phyloP scores from a whole-genome alignment of 768 basidiomycete species.

The Boletus speciosus region DNA sequence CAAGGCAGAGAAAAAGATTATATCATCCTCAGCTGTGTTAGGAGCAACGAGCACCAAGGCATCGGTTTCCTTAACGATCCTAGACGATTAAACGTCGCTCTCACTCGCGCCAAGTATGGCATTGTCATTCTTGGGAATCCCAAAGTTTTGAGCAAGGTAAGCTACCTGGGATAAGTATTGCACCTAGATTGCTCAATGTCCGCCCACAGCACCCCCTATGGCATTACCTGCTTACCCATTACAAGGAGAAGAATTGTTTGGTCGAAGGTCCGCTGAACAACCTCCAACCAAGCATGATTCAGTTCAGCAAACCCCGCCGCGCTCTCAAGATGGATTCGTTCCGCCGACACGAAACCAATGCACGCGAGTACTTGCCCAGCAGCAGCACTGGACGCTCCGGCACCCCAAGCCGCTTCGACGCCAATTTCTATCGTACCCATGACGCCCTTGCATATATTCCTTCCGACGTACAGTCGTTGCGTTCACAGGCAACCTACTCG shows the following conservation, averaged over 20 bases:
- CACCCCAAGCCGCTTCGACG: slow-evolving; percentile 92
- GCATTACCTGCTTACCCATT: slow-evolving; percentile 97
- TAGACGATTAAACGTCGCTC: slow-evolving; percentile 90
- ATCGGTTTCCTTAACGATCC: slow-evolving; percentile 99
- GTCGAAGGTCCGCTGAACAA: slow-evolving; percentile 97
- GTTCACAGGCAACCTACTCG: slow-evolving; percentile 95
- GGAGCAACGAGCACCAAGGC: slow-evolving; percentile 99
- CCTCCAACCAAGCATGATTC: slow-evolving; percentile 97
- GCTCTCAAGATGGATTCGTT: slow-evolving; percentile 92
- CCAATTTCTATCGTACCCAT: slow-evolving; percentile 93
- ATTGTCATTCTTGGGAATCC: slow-evolving; percentile 99
- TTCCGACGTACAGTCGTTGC: slow-evolving; percentile 91
- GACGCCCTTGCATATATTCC: slow-evolving; percentile 93
- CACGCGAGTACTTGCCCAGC: slow-evolving; percentile 65
- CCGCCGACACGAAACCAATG: slow-evolving; percentile 89
- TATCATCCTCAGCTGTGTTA: slow-evolving; percentile 95
- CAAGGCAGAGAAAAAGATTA: slow-evolving; percentile 99
- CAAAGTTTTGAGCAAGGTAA: slow-evolving; percentile 96
- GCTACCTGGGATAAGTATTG: slow-evolving; percentile 16
- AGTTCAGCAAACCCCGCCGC: slow-evolving; percentile 96
- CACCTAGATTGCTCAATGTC: slow-evolving; percentile 8
- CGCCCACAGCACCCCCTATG: slow-evolving; percentile 84
- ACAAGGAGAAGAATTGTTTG: slow-evolving; percentile 91
- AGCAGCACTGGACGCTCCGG: slow-evolving; percentile 60
- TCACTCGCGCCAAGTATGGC: slow-evolving; percentile 97